phyloP scores from a whole-genome alignment of 352 stramenopile genomes.

The Aphanomyces cochlioides region DNA sequence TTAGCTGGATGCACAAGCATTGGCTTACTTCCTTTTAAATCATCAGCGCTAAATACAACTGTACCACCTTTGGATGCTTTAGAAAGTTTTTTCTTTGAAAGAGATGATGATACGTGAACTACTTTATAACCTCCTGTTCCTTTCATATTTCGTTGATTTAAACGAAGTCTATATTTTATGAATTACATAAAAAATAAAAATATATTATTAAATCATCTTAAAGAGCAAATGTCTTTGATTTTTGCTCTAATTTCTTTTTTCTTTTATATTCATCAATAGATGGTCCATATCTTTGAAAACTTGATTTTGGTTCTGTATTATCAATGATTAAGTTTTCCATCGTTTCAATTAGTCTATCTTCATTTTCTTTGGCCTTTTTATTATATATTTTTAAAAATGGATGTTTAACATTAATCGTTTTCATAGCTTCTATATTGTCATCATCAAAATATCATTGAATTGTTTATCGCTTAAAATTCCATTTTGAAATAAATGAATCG shows the following conservation, averaged over 20 bases:
- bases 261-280: not conserved
- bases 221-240: not conserved
- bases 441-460: not conserved
- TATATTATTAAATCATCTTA: not conserved
- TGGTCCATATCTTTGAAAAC: not conserved
- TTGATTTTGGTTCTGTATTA: not conserved
- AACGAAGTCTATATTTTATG: not conserved
- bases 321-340: slow-evolving; percentile 5
- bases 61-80: slow-evolving; percentile 2
- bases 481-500: slow-evolving; percentile 6
- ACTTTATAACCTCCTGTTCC: not conserved
- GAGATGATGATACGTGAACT: not conserved
- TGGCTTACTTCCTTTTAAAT: not conserved
- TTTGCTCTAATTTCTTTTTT: not conserved
- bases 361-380: slow-evolving; percentile 4
- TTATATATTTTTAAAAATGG: not conserved
- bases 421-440: not conserved
- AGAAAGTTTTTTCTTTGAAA: not conserved
- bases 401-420: not conserved
- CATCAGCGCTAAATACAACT: slow-evolving; percentile 2
- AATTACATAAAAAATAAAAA: not conserved
- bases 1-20: slow-evolving; percentile 12
- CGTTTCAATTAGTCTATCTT: slow-evolving; percentile 7
- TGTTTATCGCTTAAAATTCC: not conserved
- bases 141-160: not conserved